These are phyloP conservation scores for Pleurotus salmoneostramineus DNA, from an alignment of 768 basidiomycete genomes.

Conservation along the genomic window DNA sequence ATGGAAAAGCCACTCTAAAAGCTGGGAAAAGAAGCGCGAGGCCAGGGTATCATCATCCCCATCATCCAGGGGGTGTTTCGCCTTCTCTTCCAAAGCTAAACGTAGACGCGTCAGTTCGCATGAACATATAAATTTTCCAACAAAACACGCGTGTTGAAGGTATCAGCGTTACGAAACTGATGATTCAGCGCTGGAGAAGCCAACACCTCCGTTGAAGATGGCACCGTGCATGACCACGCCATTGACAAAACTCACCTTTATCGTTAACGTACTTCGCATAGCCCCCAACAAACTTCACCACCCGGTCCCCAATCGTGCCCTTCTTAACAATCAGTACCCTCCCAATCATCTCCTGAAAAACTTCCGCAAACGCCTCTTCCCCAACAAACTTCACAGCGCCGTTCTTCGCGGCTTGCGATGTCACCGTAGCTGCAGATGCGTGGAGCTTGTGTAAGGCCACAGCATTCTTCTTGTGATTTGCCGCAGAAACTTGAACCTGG, in stretches of 20 bases:
- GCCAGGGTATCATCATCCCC: slow-evolving; percentile 66
- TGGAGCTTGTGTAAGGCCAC: slow-evolving; percentile 86
- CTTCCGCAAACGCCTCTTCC: slow-evolving; percentile 75
- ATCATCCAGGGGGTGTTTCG: slow-evolving; percentile 39
- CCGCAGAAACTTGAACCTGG: slow-evolving; percentile 73
- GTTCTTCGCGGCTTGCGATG: slow-evolving; percentile 41
- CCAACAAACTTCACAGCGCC: slow-evolving; percentile 57
- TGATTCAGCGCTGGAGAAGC: not conserved
- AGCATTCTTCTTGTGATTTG: slow-evolving; percentile 93
- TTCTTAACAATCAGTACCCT: slow-evolving; percentile 82
- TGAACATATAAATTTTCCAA: not conserved
- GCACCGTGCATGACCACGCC: too few relatives aligned
- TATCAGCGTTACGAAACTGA: not conserved
- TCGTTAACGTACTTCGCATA: slow-evolving; percentile 82
- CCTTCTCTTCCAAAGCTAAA: slow-evolving; percentile 21
- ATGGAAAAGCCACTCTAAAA: slow-evolving; percentile 71
- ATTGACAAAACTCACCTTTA: slow-evolving; percentile 54
- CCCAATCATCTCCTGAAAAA: slow-evolving; percentile 69
- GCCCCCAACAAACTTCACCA: slow-evolving; percentile 81
- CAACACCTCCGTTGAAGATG: not conserved
- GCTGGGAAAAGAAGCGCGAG: slow-evolving; percentile 61
- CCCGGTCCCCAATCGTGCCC: slow-evolving; percentile 72
- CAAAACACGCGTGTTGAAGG: not conserved
- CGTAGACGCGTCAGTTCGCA: slow-evolving; percentile 16
- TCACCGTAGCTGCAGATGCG: slow-evolving; percentile 52